Evolutionary conservation across 805 yeast species (phyloP).

Genomic region (Candida quercuum): DNA sequence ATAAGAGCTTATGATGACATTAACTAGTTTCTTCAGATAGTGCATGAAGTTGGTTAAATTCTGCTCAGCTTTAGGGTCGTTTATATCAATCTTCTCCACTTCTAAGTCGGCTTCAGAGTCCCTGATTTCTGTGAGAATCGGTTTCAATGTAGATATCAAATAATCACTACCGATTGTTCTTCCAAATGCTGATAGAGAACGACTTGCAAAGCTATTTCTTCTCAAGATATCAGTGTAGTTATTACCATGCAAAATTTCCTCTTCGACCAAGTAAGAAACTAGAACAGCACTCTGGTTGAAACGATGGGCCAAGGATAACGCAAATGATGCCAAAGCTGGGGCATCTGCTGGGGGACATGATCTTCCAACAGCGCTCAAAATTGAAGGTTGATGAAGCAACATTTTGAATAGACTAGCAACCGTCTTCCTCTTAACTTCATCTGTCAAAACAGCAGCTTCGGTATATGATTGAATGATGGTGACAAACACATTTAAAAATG

Average conservation of each 20-base stretch:
- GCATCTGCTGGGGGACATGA: slow-evolving; percentile 66
- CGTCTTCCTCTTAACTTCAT: slow-evolving; percentile 23
- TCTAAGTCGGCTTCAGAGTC: slow-evolving; percentile 53
- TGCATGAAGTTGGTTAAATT: slow-evolving; percentile 46
- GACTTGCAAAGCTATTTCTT: slow-evolving; percentile 77
- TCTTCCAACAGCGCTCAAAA: slow-evolving; percentile 49
- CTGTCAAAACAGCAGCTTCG: slow-evolving; percentile 15
- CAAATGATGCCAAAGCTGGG: slow-evolving; percentile 62
- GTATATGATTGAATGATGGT: slow-evolving; percentile 44
- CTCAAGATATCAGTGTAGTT: slow-evolving; percentile 71
- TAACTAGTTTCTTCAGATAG: slow-evolving; percentile 52
- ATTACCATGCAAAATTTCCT: slow-evolving; percentile 56
- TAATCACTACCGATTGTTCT: slow-evolving; percentile 61
- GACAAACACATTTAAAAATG: slow-evolving; percentile 74
- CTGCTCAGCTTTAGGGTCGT: slow-evolving; percentile 33
- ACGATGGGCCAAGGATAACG: slow-evolving; percentile 48
- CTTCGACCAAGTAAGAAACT: slow-evolving; percentile 48
- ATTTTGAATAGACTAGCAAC: slow-evolving; percentile 24
- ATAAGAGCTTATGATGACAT: slow-evolving; percentile 51
- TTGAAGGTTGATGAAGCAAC: slow-evolving; percentile 32
- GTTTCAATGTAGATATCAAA: slow-evolving; percentile 45
- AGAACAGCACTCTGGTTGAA: slow-evolving; percentile 39
- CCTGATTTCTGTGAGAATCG: slow-evolving; percentile 50
- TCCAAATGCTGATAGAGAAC: slow-evolving; percentile 67
- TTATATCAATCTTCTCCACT: slow-evolving; percentile 45